Conservation (phyloP, 352 stramenopile genomes). For the Albugo laibachii region DNA sequence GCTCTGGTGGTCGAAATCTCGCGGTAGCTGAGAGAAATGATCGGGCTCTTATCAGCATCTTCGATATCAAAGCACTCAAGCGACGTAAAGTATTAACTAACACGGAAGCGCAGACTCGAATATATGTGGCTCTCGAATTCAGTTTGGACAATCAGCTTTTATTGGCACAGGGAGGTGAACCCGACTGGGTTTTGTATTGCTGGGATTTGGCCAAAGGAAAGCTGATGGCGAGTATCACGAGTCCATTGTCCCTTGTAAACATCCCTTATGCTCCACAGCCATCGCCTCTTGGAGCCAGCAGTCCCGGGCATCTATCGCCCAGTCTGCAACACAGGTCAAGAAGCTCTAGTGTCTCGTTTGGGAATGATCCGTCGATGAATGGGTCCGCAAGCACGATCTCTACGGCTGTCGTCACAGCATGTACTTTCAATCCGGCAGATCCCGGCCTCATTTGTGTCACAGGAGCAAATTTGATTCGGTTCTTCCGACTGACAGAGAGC, state of each 20-base stretch:
- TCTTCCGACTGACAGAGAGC: conserved; percentile 81
- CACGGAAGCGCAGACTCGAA: conserved; percentile 36
- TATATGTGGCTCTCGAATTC: conserved; percentile 75
- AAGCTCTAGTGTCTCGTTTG: conserved; percentile 4
- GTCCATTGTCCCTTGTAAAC: conserved; percentile 12
- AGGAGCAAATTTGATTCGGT: conserved; percentile 63
- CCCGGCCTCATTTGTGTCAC: conserved; percentile 73
- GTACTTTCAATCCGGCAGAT: conserved; percentile 79
- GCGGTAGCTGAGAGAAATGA: conserved; percentile 60
- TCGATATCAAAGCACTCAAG: conserved; percentile 79
- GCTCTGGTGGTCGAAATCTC: conserved; percentile 53
- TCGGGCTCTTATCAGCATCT: conserved; percentile 54
- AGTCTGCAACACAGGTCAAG: neutral
- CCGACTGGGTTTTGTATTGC: conserved; percentile 77
- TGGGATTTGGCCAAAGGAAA: conserved; percentile 89
- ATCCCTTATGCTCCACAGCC: neutral
- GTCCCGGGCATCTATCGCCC: conserved; percentile 17
- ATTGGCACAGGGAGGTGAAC: conserved; percentile 67
- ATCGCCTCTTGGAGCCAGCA: neutral
- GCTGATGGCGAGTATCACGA: conserved; percentile 52
- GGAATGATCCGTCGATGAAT: too few species aligned
- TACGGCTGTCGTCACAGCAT: conserved; percentile 33
- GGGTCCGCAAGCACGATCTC: neutral
- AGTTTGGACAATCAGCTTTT: conserved; percentile 80
- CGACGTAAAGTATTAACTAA: conserved; percentile 77